Conservation (phyloP, 768 basidiomycete species). For the Lactarius hatsudake region DNA sequence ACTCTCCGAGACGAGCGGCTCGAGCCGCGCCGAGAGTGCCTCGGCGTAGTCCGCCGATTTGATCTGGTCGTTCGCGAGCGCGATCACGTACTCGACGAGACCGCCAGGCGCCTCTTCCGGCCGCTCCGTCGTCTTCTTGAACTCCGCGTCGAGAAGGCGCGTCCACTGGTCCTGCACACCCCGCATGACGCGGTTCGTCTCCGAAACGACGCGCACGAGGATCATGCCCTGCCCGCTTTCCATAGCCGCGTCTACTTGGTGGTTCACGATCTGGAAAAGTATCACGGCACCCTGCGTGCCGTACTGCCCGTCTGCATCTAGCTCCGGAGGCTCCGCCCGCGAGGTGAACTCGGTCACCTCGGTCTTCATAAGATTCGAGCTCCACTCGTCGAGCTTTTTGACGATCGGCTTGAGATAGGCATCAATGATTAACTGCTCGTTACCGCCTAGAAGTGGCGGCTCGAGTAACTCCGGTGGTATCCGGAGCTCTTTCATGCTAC, state of each 20-base stretch:
- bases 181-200: conserved; percentile 87
- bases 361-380: conserved; percentile 86
- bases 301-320: conserved; percentile 85
- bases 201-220: conserved; percentile 84
- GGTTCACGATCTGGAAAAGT: conserved; percentile 97
- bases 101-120: conserved; percentile 86
- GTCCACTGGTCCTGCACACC: conserved; percentile 86
- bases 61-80: conserved; percentile 96
- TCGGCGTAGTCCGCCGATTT: conserved; percentile 94
- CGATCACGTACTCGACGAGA: conserved; percentile 93
- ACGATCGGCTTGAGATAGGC: conserved; percentile 93
- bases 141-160: conserved; percentile 76
- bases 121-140: conserved; percentile 83
- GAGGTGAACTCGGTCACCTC: conserved; percentile 82
- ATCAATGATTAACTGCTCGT: conserved; percentile 90
- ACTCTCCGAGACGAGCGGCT: conserved; percentile 90
- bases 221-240: conserved; percentile 96
- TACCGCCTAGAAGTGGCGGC: conserved; percentile 91
- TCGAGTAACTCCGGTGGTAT: conserved; percentile 78
- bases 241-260: conserved; percentile 90
- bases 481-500: conserved; percentile 91
- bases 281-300: conserved; percentile 89
- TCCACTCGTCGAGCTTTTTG: conserved; percentile 96
- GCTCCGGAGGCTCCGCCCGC: conserved; percentile 82
- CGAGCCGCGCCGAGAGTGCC: conserved; percentile 77